Conservation (phyloP, 176 grass and related monocot species). For the Rhipidocladum racemiflorum region DNA sequence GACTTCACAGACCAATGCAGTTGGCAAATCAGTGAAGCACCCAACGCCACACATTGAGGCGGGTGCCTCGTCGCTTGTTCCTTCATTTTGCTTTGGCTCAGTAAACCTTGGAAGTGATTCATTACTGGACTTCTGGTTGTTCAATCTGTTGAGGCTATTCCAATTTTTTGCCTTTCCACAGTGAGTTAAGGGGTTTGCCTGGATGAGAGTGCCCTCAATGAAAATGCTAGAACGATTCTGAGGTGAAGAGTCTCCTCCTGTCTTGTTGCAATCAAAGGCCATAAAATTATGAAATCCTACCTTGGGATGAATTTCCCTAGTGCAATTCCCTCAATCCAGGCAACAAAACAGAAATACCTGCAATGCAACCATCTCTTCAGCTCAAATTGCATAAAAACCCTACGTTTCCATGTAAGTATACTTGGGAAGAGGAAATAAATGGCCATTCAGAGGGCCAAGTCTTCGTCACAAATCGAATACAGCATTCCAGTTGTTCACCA, state of each 20-base stretch:
- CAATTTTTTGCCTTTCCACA: conserved; percentile 23
- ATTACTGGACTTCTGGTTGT: conserved; percentile 29
- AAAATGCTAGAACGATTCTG: conserved; percentile 30
- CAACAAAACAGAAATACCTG: conserved; percentile 20
- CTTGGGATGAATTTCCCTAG: conserved; percentile 7
- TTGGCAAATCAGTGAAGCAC: conserved; percentile 71
- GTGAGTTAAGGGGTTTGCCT: conserved; percentile 5
- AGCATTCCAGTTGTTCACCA: neutral
- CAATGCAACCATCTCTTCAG: neutral
- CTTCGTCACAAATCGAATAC: neutral
- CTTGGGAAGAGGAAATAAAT: neutral
- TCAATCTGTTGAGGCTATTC: conserved; percentile 34
- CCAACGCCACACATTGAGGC: conserved; percentile 13
- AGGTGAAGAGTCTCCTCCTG: conserved; percentile 44
- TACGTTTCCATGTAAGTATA: neutral
- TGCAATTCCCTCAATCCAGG: conserved; percentile 11
- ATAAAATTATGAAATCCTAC: conserved; percentile 57
- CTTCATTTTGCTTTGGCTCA: conserved; percentile 32
- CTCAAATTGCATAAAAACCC: neutral
- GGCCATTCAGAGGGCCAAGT: neutral
- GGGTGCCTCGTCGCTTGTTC: conserved; percentile 5
- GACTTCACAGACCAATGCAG: conserved; percentile 71
- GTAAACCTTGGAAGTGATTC: conserved; percentile 17
- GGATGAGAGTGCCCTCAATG: conserved; percentile 28
- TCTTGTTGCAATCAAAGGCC: conserved; percentile 71